phyloP scores from a whole-genome alignment of 2,329 filamentous ascomycete genomes.

The Fusarium lyarnte region DNA sequence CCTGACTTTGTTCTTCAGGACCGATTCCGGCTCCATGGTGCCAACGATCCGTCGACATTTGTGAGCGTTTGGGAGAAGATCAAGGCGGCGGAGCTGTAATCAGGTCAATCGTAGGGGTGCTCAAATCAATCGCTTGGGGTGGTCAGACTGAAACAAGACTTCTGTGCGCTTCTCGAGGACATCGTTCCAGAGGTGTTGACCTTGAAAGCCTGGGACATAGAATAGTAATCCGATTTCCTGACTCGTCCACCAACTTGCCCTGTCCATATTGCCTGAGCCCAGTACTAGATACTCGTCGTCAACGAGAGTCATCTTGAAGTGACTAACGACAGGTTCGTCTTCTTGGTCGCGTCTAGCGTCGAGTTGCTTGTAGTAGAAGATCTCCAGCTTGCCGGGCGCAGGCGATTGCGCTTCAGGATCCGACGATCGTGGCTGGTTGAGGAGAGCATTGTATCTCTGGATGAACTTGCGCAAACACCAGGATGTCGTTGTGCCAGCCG shows the following conservation, averaged over 20 bases:
- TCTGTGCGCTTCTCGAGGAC: conserved; percentile 51
- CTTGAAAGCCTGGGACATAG: conserved; percentile 53
- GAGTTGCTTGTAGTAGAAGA: conserved; percentile 66
- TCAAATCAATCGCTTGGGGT: conserved; percentile 5
- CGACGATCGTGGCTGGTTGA: conserved; percentile 23
- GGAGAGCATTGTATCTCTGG: conserved; percentile 58
- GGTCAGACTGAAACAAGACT: conserved; percentile 45
- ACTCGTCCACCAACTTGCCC: conserved; percentile 87
- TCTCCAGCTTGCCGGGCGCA: conserved; percentile 60
- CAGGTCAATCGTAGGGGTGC: neutral
- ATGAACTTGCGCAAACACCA: conserved; percentile 70
- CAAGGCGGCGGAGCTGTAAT: conserved; percentile 43
- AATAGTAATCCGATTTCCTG: conserved; percentile 80
- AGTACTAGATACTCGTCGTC: conserved; percentile 74
- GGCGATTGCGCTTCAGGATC: conserved; percentile 56
- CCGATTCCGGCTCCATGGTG: conserved; percentile 72
- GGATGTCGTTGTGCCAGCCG: conserved; percentile 77
- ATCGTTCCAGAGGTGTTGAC: conserved; percentile 51
- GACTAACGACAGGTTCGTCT: conserved; percentile 75
- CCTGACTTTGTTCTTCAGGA: conserved; percentile 79
- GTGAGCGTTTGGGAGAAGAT: conserved; percentile 72
- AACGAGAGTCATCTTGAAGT: conserved; percentile 80
- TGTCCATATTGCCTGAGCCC: conserved; percentile 85
- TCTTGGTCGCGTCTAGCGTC: conserved; percentile 41
- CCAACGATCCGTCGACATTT: conserved; percentile 73